These are phyloP conservation scores for Massariosphaeria phaeospora DNA, from an alignment of 495 filamentous ascomycete genomes.

Conservation along the genomic window DNA sequence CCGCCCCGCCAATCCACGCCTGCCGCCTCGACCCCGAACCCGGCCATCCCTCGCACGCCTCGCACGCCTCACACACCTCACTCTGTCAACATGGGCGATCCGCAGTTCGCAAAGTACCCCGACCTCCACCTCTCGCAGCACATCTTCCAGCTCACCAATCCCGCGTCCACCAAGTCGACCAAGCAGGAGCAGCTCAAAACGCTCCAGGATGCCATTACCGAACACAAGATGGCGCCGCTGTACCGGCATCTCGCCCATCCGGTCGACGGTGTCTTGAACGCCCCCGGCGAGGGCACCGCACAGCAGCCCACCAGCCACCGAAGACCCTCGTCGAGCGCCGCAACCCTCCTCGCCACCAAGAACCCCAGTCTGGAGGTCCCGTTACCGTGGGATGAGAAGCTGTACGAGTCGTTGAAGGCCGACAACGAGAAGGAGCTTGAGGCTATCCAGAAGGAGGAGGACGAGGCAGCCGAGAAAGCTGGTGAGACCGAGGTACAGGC, in stretches of 20 bases:
- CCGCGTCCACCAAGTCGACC: slow-evolving; percentile 60
- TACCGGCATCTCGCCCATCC: slow-evolving; percentile 95
- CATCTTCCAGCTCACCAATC: slow-evolving; percentile 94
- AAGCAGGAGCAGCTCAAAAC: slow-evolving; percentile 73
- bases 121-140: slow-evolving; percentile 88
- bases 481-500: slow-evolving; percentile 93
- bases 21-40: background rate
- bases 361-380: slow-evolving; percentile 52
- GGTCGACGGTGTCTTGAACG: slow-evolving; percentile 82
- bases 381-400: slow-evolving; percentile 81
- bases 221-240: slow-evolving; percentile 94
- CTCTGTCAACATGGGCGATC: slow-evolving; percentile 75
- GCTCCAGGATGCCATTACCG: slow-evolving; percentile 85
- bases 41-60: background rate
- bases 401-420: slow-evolving; percentile 77
- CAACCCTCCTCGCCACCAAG: slow-evolving; percentile 68
- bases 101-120: slow-evolving; percentile 93
- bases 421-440: slow-evolving; percentile 91
- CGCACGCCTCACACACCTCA: background rate
- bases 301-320: slow-evolving; percentile 47
- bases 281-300: slow-evolving; percentile 62
- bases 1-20: background rate
- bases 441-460: slow-evolving; percentile 89
- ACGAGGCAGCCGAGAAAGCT: slow-evolving; percentile 88
- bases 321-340: slow-evolving; percentile 40